Base-by-base conservation (phyloP, 257 asterid genomes). In the Anisodus acutangulus region DNA sequence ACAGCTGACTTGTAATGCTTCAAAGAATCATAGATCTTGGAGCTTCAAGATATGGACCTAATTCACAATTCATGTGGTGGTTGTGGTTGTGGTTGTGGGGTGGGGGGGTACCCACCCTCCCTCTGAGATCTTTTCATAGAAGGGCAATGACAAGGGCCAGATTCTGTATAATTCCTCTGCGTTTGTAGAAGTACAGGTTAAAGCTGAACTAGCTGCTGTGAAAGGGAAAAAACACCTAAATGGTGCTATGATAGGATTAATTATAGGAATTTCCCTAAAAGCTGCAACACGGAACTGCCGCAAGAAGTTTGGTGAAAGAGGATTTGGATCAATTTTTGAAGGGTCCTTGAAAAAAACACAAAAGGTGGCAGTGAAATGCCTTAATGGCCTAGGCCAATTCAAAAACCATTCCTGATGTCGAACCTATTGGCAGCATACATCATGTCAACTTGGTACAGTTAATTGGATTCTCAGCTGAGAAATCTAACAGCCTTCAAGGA, bases 381-480 rank as follows among this genome's bases (percentile, higher is more conserved):
- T 85, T 6, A 83, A 86, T 69, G 84, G 86, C 47, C 8, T 86
- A 55, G 85, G 86, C 11, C 82, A 49, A 80, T 83, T 62, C 37
- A 87, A 72, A 53, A 84, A 72, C 8, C 79, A 62, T 71, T 84
- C 68, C 83, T 87, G 87, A 87, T 82, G 84, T 84, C 57, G 83
- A 84, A 55, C 70, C 78, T 5, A 86, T 83, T 12, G 87, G 45
- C 45, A 83, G 45, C 54, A 72, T 80, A 31, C 85, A 84, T 58
- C 89, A 81, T 62, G 67, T 84, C 63, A 84, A 84, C 59, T 35
- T 87, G 69, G 89, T 84, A 9, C 55, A 55, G 43, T 41, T 85
- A 82, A 41, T 85, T 17, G 85, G 87, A 6, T 85, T 81, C 41
- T 85, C 79, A 47, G 85, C 87, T 13, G 88, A 83, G 16, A 86